Evolutionary conservation across 805 yeast genomes (phyloP), one percentile per base, ranked within the genome.

Genomic region (Wickerhamomyces strasburgensis): DNA sequence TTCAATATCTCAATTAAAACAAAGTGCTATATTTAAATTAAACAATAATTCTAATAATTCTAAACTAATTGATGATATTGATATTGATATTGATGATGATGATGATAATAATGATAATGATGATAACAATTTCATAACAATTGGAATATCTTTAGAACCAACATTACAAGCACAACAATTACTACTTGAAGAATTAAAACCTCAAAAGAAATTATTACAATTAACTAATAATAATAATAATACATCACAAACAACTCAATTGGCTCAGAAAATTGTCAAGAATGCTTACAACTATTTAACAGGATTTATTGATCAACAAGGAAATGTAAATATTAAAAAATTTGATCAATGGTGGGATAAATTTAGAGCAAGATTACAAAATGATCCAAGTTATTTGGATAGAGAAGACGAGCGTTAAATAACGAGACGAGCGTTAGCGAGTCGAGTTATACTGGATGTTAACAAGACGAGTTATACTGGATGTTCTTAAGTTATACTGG

Each of bases 331-430:
- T 3, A 84, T 90, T 54, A 84, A 81, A 52, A 83, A 78, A 29
- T 90, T 90, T 52, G 94, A 90, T 56, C 81, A 74, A 28, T 90
- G 98, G 98, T 86, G 98, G 98, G 80, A 73, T 46, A 89, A 87
- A 60, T 90, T 93, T 62, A 84, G 75, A 57, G 61, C 73, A 6
- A 80, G 83, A 53, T 51, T 93, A 41, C 70, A 75, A 9, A 84
- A 82, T 43, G 94, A 90, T 55, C 97, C 96, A 2, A 77, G 74
- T 37, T 89, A 87, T 56, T 60, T 90, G 34, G 85, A 86, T n/a
- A 29, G 42, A 21, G 47, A 39, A 14, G 45, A 48, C 26, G 42
- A 39, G 26, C 32, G 25, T 8, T 21, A n/a, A n/a, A n/a, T n/a
- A n/a, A n/a, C n/a, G n/a, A n/a, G n/a, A n/a, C n/a, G n/a, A n/a